Evolutionary conservation across 2,329 filamentous ascomycete species (phyloP), one percentile per base, ranked within the genome.

Genomic region (Mycosphaerelloides madeirae): DNA sequence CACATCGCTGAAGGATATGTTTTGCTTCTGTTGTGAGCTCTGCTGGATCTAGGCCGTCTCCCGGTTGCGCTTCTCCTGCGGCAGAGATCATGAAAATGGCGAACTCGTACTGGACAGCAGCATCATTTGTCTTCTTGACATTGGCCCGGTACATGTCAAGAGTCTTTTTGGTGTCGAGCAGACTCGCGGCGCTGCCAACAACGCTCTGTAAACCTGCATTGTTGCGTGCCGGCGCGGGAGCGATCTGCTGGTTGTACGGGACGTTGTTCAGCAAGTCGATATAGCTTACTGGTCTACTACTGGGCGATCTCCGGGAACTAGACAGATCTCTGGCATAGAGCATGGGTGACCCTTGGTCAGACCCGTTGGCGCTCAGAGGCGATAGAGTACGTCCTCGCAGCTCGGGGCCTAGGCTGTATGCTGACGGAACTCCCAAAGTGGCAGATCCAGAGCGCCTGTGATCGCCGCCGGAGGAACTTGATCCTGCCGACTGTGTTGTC

Each of bases 91-190:
- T 81, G 65, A 95, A 95, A 29, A 97, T 79, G 2, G 93, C 93
- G 68, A 98, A 97, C 22, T 95, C 93, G 66, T 97, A 97, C 66
- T 96, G 89, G 28, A 95, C 86, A 3, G 85, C 83, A 13, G 84
- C 77, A 65, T 96, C 89, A 51, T 85, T 93, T 2, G 93, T 95
- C 73, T 98, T 98, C 72, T 96, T 97, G 46, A 96, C 87, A 61
- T 97, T 98, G 43, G 85, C 84, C 34, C 91, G 80, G 66, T 98
- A 98, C 91, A 97, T 96, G 43, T 97, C 90, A 38, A 98, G 78
- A 1, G 93, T 98, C 69, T 97, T 90, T 62, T 91, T 87, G 28
- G 87, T 84, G 60, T 88, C 90, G 22, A 98, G 78, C 11, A 98
- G 76, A 15, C 90, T 95, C 3, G 91, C 91, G 70, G 95, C 95